Base-by-base conservation (phyloP, 2,329 filamentous ascomycete genomes). In the Trichoderma sp. region DNA sequence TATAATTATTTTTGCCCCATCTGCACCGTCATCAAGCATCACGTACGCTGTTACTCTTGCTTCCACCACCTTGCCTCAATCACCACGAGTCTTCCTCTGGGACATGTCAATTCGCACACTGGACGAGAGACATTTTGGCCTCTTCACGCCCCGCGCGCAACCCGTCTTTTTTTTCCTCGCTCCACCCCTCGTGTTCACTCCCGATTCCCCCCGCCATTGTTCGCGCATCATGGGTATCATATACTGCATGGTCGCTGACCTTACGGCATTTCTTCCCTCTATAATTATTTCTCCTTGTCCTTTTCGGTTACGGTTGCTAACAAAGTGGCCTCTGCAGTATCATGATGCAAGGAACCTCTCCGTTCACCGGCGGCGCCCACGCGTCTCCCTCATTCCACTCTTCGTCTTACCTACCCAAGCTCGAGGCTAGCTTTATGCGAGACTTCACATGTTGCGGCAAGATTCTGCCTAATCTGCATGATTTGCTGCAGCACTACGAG, bases 401-500 rank as follows among this genome's bases (percentile, higher is more conserved):
- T 0, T 97, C 94, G 7, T 98, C 96, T 31, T 98, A 98, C 78
- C 87, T 97, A 1, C 95, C 94, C 11, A 97, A 97, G 80, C 89
- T 97, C 77, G 96, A 99, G 81, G 95, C 95, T 71, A 96, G 95
- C 77, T 99, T 97, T 80, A 96, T 98, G 93, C 91, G 91, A 80
- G 94, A 98, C 82, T 98, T 98, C 81, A 91, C 91, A 64, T 99
- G 96, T 83, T 99, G 96, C 81, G 94, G 94, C 76, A 88, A 93
- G 75, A 95, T 91, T 37, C 87, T 97, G 73, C 92, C 94, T 29
- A 96, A 94, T 62, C 87, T 99, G 74, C 96, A 99, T 82, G 96
- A 98, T 77, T 86, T 99, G 58, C 85, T 99, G 58, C 94, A 97
- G 78, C 96, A 99, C 80, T 99, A 97, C 78, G 96, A 99, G 81